A percentile compares a stretch with the other conserved stretches of the same genome.
Evolutionary conservation across 2,329 filamentous ascomycete species (phyloP).

Genomic region (Exophiala calicioides): DNA sequence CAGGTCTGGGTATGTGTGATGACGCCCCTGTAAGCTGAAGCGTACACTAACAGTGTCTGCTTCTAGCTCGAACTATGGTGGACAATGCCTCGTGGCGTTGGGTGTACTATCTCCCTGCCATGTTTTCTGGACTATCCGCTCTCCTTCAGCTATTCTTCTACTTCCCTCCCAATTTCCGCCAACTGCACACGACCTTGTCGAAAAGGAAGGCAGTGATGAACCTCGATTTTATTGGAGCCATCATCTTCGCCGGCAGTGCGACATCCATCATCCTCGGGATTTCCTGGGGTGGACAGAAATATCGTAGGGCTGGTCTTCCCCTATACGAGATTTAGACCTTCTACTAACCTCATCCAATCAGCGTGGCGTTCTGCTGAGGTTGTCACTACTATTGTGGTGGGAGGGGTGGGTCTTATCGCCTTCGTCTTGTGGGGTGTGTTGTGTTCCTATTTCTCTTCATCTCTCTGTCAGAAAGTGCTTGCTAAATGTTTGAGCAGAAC

Average conservation of each 20-base stretch:
- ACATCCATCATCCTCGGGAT: constrained; percentile 47
- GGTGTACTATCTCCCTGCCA: constrained; percentile 41
- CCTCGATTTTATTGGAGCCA: constrained; percentile 49
- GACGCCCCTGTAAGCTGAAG: too few species aligned
- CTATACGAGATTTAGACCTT: too few species aligned
- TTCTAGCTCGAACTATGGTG: constrained; percentile 46
- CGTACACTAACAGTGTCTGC: constrained; percentile 43
- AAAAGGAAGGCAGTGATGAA: constrained; percentile 41
- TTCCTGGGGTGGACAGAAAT: constrained; percentile 42
- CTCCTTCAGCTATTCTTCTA: constrained; percentile 42
- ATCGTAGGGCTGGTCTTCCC: too few species aligned
- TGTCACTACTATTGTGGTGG: too few species aligned
- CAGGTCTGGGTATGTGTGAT: too few species aligned
- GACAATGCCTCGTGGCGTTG: constrained; percentile 51
- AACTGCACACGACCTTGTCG: constrained; percentile 40
- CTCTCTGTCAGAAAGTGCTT: too few species aligned
- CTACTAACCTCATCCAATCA: too few species aligned
- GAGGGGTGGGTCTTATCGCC: too few species aligned
- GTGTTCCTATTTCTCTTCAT: too few species aligned
- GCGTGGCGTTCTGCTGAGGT: too few species aligned
- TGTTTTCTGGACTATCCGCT: neutral
- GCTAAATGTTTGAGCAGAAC: constrained; percentile 38
- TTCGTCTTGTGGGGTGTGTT: too few species aligned
- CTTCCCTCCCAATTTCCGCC: constrained; percentile 49
- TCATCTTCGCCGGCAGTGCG: constrained; percentile 43